Percentiles rank a stretch among this genome's conserved stretches.
phyloP scores from a whole-genome alignment of 768 basidiomycete species.

The Leccinum ochraceum region DNA sequence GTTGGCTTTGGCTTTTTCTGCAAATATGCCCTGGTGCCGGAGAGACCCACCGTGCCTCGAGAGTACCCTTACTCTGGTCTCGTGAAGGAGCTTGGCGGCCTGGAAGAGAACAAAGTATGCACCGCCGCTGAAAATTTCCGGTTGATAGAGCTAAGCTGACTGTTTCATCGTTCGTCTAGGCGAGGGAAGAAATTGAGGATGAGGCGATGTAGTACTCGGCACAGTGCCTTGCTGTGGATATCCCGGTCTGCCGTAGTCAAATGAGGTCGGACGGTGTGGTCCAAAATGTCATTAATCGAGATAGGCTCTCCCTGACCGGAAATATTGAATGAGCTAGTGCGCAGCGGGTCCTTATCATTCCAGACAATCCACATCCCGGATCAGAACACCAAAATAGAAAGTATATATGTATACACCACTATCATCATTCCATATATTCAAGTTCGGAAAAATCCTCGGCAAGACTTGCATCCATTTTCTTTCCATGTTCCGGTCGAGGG shows the following conservation, averaged over 20 bases:
- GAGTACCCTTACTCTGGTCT: conserved; percentile 79
- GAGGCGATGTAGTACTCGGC: conserved; percentile 23
- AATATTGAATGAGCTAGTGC: background rate
- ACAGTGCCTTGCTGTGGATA: background rate
- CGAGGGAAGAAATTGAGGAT: conserved; percentile 36
- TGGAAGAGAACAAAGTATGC: conserved; percentile 76
- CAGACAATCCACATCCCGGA: background rate
- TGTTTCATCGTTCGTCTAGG: conserved; percentile 26
- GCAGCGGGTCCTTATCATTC: conserved; percentile 4
- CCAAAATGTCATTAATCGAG: background rate
- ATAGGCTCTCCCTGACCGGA: background rate
- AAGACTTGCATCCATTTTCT: conserved; percentile 14
- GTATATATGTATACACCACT: conserved; percentile 8
- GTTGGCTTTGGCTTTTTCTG: conserved; percentile 60
- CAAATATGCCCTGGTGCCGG: conserved; percentile 56
- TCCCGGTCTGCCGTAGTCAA: too few relatives aligned
- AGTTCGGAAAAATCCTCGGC: conserved; percentile 10
- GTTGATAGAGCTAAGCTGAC: conserved; percentile 8
- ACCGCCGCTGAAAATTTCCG: background rate
- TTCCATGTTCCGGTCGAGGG: conserved; percentile 41
- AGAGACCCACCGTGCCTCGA: conserved; percentile 65
- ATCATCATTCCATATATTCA: conserved; percentile 6
- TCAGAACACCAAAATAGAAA: background rate
- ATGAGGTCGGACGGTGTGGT: background rate
- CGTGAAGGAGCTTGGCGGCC: conserved; percentile 73